Conservation (phyloP, 1,139 yeast species). For the Pichia sp. region DNA sequence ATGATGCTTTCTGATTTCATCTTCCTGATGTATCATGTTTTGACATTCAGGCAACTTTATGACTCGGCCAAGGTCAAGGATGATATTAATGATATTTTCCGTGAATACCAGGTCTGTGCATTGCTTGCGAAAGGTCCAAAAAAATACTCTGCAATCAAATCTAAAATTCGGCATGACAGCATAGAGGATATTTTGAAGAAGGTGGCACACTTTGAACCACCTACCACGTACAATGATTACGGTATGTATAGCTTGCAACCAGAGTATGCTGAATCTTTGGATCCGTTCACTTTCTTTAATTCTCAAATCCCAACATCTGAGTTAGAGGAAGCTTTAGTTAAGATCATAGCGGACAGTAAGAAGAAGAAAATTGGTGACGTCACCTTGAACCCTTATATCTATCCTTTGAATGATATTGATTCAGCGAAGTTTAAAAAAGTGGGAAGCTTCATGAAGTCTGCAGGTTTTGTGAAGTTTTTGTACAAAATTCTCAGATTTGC, state of each 20-base stretch:
- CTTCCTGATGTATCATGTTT: slow-evolving; percentile 46
- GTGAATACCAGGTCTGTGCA: slow-evolving; percentile 5
- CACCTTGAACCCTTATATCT: slow-evolving; percentile 37
- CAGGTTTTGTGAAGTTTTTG: slow-evolving; percentile 47
- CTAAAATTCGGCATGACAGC: slow-evolving; percentile 25
- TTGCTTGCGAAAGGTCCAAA: slow-evolving; percentile 17
- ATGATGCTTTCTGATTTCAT: slow-evolving; percentile 48
- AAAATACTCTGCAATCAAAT: slow-evolving; percentile 41
- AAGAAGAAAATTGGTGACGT: slow-evolving; percentile 37
- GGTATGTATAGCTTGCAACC: slow-evolving; percentile 68
- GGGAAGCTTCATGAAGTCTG: slow-evolving; percentile 47
- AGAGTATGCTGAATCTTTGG: slow-evolving; percentile 46
- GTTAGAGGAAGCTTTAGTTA: slow-evolving; percentile 30
- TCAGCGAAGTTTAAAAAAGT: slow-evolving; percentile 29
- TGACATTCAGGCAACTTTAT: slow-evolving; percentile 49
- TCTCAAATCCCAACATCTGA: slow-evolving; percentile 33
- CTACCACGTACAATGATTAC: slow-evolving; percentile 54
- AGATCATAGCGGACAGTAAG: slow-evolving; percentile 28
- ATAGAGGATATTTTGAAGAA: slow-evolving; percentile 45
- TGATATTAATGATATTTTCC: slow-evolving; percentile 15
- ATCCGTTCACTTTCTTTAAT: slow-evolving; percentile 40
- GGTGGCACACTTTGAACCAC: slow-evolving; percentile 56
- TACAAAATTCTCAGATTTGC: slow-evolving; percentile 51
- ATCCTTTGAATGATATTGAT: slow-evolving; percentile 25
- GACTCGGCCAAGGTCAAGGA: slow-evolving; percentile 25